Conservation (phyloP, 805 yeast genomes). For the Candida tallmaniae region DNA sequence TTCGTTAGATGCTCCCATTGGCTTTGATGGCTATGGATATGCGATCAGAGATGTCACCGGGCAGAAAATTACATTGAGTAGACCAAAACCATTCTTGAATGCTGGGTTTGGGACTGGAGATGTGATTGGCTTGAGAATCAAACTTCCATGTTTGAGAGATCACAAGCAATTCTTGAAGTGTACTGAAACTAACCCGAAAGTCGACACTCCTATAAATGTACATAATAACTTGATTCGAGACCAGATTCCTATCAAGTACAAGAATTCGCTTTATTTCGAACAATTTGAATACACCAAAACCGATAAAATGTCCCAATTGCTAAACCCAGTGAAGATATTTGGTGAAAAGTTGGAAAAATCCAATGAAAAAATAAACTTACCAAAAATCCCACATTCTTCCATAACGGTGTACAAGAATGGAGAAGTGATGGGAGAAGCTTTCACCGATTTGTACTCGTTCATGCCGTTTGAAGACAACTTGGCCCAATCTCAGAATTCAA, state of each 20-base stretch:
- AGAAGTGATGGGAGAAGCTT: slow-evolving; percentile 54
- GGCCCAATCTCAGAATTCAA: slow-evolving; percentile 34
- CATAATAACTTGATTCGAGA: slow-evolving; percentile 60
- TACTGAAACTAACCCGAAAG: slow-evolving; percentile 15
- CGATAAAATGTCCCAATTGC: slow-evolving; percentile 65
- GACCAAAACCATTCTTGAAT: slow-evolving; percentile 52
- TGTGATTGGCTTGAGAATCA: slow-evolving; percentile 70
- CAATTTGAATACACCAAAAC: slow-evolving; percentile 74
- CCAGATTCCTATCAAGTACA: slow-evolving; percentile 82
- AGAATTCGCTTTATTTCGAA: slow-evolving; percentile 74
- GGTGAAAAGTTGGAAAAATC: slow-evolving; percentile 57
- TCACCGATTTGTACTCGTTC: slow-evolving; percentile 66
- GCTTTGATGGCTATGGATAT: slow-evolving; percentile 91
- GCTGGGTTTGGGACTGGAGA: slow-evolving; percentile 69
- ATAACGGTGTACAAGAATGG: slow-evolving; percentile 80
- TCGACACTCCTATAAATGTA: slow-evolving; percentile 13
- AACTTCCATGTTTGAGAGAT: slow-evolving; percentile 51
- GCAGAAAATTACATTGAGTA: slow-evolving; percentile 68
- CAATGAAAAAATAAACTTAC: slow-evolving; percentile 19
- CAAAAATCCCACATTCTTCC: slow-evolving; percentile 52
- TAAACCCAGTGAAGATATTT: slow-evolving; percentile 66
- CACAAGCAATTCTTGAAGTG: slow-evolving; percentile 42
- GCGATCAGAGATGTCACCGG: slow-evolving; percentile 80
- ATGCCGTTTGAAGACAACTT: slow-evolving; percentile 64
- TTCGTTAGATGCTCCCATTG: slow-evolving; percentile 89